Percentiles rank a stretch among this genome's conserved stretches.
phyloP scores from a whole-genome alignment of 1,284 basidiomycete genomes.

The Exobasidium cylindrosporum region DNA sequence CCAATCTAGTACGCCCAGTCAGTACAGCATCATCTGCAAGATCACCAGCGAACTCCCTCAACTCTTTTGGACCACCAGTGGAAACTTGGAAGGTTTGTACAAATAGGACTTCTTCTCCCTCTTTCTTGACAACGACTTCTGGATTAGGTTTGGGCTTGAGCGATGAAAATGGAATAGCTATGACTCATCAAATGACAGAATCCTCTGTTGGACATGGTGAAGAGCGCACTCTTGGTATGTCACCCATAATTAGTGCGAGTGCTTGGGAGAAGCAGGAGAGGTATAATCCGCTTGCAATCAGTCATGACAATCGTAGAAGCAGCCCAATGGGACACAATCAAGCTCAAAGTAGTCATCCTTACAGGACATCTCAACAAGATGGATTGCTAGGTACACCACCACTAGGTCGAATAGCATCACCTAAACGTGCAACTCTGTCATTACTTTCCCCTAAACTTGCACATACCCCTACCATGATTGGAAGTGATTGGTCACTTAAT shows the following conservation, averaged over 20 bases:
- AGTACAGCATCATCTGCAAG: not conserved
- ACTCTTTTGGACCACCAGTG: not conserved
- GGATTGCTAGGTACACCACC: not conserved
- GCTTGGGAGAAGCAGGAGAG: too few species aligned
- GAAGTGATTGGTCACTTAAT: not conserved
- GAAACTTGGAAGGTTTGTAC: conserved; percentile 6
- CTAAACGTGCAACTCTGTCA: not conserved
- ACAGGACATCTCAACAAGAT: not conserved
- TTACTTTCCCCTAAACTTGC: not conserved
- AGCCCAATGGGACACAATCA: too few species aligned
- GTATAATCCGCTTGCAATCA: too few species aligned
- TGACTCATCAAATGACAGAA: not conserved
- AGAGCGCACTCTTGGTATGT: not conserved
- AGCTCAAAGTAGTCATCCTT: too few species aligned
- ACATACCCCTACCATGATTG: not conserved
- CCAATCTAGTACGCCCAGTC: not conserved
- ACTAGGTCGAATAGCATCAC: not conserved
- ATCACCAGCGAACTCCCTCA: not conserved
- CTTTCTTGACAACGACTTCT: not conserved
- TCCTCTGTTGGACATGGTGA: not conserved
- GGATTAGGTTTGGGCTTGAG: not conserved
- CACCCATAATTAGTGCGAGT: too few species aligned
- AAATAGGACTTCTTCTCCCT: not conserved
- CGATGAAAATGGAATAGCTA: not conserved
- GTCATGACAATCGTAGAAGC: too few species aligned